Evolutionary conservation across 2,329 filamentous ascomycete genomes (phyloP), one percentile per base, ranked within the genome.

Genomic region (Xylariaceae sp.): DNA sequence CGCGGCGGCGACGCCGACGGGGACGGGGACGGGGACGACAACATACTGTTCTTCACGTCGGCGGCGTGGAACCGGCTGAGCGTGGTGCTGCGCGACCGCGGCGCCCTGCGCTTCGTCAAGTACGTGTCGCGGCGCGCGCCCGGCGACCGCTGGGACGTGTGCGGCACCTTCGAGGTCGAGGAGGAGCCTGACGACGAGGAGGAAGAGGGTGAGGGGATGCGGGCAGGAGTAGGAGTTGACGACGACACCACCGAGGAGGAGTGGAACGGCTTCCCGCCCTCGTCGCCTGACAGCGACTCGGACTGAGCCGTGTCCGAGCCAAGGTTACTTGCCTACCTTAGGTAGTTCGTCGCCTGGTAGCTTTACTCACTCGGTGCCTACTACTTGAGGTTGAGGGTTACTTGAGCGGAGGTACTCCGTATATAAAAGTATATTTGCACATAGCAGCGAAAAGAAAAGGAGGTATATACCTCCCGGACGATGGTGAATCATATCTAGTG

Each of bases 131-230:
- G 70, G 39, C 75, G 72, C 32, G 92, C 92, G 6, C 76, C 76
- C 52, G 92, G 92, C 1, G 92, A 96, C 61, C 72, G 92, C 27
- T 96, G 89, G 87, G 92, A 98, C 62, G 70, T 96, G 31, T 81
- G 77, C 29, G 92, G 79, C 1, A 77, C 78, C 21, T 86, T 84
- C 57, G 85, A 81, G 16, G 80, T 94, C 19, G 72, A 72, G 5
- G 57, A 58, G 2, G 55, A 58, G 0, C 55, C 56, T 0, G 58
- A 60, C 0, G 57, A 52, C 2, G 53, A 61, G 0, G 63, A 59
- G 1, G 55, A 61, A 0, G 62, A 60, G 2, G 55, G 58, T 0
- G 50, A 52, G 2, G 57, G 54, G 3, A 57, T 52, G 2, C 56
- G 52, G 7, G 51, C 51, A 11, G 55, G 51, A 2, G 55, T 56